phyloP scores from a whole-genome alignment of 257 asterid species.

The Scutellaria minor region DNA sequence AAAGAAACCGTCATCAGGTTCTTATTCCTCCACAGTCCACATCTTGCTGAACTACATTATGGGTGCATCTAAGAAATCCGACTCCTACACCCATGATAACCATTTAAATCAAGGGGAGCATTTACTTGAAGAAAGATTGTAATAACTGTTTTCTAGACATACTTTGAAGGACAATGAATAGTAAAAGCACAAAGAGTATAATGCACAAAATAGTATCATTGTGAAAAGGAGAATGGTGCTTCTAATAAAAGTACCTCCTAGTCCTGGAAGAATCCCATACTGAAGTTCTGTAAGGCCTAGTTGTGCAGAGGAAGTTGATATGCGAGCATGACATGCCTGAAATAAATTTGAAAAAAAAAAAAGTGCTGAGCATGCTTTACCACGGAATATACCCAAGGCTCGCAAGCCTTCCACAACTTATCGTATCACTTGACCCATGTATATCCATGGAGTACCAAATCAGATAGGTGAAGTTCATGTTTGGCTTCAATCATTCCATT shows the following conservation, averaged over 20 bases:
- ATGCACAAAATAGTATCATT: neutral
- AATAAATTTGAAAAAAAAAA: conserved; percentile 6
- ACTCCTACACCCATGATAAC: neutral
- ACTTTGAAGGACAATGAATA: neutral
- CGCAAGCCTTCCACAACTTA: neutral
- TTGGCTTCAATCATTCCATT: neutral
- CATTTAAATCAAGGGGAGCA: neutral
- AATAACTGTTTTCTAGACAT: neutral
- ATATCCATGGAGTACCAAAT: neutral
- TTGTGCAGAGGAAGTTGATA: conserved; percentile 58
- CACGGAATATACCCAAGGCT: conserved; percentile 10
- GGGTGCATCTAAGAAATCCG: neutral
- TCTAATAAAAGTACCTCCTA: conserved; percentile 50
- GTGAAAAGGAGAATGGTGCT: neutral
- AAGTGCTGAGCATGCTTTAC: neutral
- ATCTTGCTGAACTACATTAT: neutral
- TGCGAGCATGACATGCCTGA: conserved; percentile 69
- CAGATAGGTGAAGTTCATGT: neutral
- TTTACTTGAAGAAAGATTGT: neutral
- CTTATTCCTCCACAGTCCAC: neutral
- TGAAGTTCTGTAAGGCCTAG: conserved; percentile 63
- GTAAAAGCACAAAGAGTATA: neutral
- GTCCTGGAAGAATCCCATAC: conserved; percentile 64
- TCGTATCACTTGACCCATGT: conserved; percentile 9
- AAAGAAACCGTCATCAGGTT: neutral